phyloP scores from a whole-genome alignment of 441 rosid species.

The Macaranga tanarius region DNA sequence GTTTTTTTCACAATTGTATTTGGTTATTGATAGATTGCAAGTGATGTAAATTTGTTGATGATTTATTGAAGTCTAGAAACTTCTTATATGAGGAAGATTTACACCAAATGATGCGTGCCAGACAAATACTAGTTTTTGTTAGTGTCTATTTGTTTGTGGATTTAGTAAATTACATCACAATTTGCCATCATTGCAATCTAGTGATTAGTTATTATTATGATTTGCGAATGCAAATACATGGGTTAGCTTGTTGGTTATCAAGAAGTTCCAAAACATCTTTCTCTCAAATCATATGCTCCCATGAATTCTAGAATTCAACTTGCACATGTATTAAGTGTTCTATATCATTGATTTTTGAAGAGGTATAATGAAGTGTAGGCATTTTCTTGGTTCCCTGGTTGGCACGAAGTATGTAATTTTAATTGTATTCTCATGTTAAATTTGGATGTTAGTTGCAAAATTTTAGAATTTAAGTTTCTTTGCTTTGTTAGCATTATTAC shows the following conservation, averaged over 20 bases:
- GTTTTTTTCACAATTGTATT: neutral
- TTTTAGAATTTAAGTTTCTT: neutral
- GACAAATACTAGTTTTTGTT: neutral
- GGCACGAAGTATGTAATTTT: no score
- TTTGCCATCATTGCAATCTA: neutral
- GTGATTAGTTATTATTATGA: neutral
- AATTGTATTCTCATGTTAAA: neutral
- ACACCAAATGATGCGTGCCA: neutral
- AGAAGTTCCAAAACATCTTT: neutral
- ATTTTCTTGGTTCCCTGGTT: no score
- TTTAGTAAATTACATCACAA: neutral
- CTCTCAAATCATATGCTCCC: neutral
- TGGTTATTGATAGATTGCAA: neutral
- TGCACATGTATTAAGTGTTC: neutral
- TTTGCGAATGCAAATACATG: neutral
- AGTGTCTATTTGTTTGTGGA: neutral
- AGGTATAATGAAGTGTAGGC: no score
- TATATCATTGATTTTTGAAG: no score
- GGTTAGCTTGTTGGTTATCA: conserved; percentile 3
- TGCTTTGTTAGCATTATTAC: conserved; percentile 2
- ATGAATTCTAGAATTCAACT: neutral
- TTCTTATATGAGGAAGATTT: neutral
- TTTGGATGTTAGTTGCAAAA: conserved; percentile 4
- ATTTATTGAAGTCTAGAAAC: neutral
- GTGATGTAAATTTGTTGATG: neutral